phyloP scores from a whole-genome alignment of 805 yeast species.

The Kuraishia borneana region DNA sequence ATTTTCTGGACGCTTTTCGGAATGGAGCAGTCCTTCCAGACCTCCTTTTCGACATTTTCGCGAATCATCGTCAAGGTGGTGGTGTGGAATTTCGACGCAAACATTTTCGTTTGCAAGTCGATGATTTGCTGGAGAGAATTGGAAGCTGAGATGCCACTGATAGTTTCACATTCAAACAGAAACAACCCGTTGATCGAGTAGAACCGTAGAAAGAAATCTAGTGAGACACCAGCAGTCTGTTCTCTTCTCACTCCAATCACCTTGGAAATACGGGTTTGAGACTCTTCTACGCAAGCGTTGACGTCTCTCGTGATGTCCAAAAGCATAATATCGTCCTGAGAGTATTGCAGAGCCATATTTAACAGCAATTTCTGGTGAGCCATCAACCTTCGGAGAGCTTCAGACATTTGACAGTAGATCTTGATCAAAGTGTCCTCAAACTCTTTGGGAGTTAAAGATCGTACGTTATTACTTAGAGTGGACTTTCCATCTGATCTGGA shows the following conservation, averaged over 20 bases:
- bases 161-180: slow-evolving; percentile 71
- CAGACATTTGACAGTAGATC: slow-evolving; percentile 55
- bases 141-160: slow-evolving; percentile 55
- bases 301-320: slow-evolving; percentile 60
- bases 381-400: slow-evolving; percentile 62
- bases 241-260: slow-evolving; percentile 70
- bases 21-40: slow-evolving; percentile 71
- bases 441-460: slow-evolving; percentile 59
- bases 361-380: slow-evolving; percentile 71
- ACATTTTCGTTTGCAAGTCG: slow-evolving; percentile 54
- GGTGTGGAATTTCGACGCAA: slow-evolving; percentile 43
- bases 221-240: slow-evolving; percentile 44
- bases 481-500: slow-evolving; percentile 15
- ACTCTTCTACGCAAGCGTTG: slow-evolving; percentile 52
- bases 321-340: slow-evolving; percentile 35
- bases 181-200: slow-evolving; percentile 60
- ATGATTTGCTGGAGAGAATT: slow-evolving; percentile 58
- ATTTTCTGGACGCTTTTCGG: slow-evolving; percentile 31
- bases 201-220: slow-evolving; percentile 54
- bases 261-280: slow-evolving; percentile 70
- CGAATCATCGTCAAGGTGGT: slow-evolving; percentile 34
- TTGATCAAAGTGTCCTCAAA: slow-evolving; percentile 59
- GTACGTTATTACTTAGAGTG: slow-evolving; percentile 30
- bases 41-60: slow-evolving; percentile 48
- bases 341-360: slow-evolving; percentile 45